phyloP scores from a whole-genome alignment of 305 asterid genomes.

The Stenogyne calaminthoides region DNA sequence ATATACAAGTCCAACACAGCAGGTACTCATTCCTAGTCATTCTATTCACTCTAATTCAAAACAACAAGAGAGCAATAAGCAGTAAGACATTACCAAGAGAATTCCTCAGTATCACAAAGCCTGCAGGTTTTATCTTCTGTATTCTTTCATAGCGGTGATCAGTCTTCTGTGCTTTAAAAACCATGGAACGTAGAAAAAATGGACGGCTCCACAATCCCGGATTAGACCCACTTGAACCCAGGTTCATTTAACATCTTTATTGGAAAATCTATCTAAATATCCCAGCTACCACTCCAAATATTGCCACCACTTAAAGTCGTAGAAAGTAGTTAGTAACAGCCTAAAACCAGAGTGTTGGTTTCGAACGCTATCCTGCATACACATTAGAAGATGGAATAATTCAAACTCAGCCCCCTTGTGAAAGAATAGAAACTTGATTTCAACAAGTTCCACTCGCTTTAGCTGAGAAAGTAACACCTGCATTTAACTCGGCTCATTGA shows the following conservation, averaged over 20 bases:
- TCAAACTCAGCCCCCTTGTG: background rate
- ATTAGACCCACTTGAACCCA: slow-evolving; percentile 92
- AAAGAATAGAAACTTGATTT: background rate
- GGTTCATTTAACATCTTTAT: slow-evolving; percentile 57
- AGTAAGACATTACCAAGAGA: background rate
- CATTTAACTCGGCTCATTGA: too few relatives aligned
- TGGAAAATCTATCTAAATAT: slow-evolving; percentile 87
- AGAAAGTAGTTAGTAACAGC: slow-evolving; percentile 50
- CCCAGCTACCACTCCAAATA: slow-evolving; percentile 96
- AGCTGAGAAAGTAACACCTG: too few relatives aligned
- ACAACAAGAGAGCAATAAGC: background rate
- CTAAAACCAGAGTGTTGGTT: slow-evolving; percentile 97
- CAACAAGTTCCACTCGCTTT: background rate
- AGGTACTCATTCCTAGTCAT: background rate
- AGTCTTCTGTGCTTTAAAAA: slow-evolving; percentile 78
- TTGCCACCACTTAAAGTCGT: slow-evolving; percentile 90
- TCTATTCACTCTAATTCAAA: slow-evolving; percentile 22
- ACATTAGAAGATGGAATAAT: background rate
- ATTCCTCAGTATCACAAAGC: background rate
- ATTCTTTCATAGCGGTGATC: slow-evolving; percentile 75
- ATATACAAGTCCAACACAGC: background rate
- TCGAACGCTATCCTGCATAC: slow-evolving; percentile 91
- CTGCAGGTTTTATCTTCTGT: background rate
- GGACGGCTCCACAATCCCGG: slow-evolving; percentile 62
- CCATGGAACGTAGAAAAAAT: slow-evolving; percentile 67